Evolutionary conservation across 2,329 filamentous ascomycete genomes (phyloP), one percentile per base, ranked within the genome.

Genomic region (Stachybotrys elegans): DNA sequence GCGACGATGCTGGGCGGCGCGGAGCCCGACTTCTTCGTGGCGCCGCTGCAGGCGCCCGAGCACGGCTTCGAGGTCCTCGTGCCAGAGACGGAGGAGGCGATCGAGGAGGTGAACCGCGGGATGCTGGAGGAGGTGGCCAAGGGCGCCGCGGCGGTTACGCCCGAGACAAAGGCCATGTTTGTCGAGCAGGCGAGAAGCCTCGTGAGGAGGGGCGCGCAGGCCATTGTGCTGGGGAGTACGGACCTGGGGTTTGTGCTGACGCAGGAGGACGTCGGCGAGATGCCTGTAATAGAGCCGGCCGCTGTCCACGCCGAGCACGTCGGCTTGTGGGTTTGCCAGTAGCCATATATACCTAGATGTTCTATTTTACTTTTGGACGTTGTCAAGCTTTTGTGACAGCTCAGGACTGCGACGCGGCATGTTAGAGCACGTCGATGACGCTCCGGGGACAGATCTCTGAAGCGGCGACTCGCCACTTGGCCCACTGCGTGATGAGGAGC

Each of bases 111-210:
- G 19, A 49, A 49, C 29, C 34, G 47, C 13, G 47, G 47, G 5
- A 49, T 49, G 47, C 16, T 49, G 40, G 47, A 49, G 38, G 47
- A 49, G 37, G 47, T 49, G 8, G 47, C 37, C 22, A 46, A 44
- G 37, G 47, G 47, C 5, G 37, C 40, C 3, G 38, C 36, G 12
- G 37, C 39, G 6, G 44, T 49, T 16, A 46, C 43, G 11, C 21
- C 23, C 6, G 14, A 32, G 19, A 49, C 47, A 17, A 46, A 36
- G 34, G 32, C n/a, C 13, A 46, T 49, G 47, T 49, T 49, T 22
- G 41, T 46, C 8, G 20, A 16, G 19, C 27, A 49, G 16, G 47
- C 47, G 8, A 41, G 27, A 25, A 34, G 16, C 3, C 23, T 49
- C 22, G 35, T 44, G 13, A 13, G 14, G 13, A 43, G 42, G n/a